Evolutionary conservation across 164 flowering plant species (phyloP).

Genomic region (Tetracentron sinense): DNA sequence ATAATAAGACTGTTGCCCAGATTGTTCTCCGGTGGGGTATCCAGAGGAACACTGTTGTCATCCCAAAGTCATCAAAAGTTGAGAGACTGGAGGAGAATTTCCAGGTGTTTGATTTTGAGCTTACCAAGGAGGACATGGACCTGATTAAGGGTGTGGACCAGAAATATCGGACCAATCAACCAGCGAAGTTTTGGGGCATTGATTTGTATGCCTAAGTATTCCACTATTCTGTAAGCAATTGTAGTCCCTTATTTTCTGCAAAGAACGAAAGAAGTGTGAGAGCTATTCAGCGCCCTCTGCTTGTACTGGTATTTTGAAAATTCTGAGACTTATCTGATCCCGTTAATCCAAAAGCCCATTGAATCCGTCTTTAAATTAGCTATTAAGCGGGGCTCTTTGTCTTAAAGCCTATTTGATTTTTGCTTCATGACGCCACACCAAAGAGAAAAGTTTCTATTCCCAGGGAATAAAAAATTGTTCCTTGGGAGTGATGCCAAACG

Average conservation of each 20-base stretch:
- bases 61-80: slow-evolving; percentile 75
- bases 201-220: slow-evolving; percentile 51
- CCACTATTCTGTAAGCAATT: background rate
- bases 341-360: background rate
- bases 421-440: no score
- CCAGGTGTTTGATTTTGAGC: slow-evolving; percentile 72
- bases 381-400: background rate
- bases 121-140: slow-evolving; percentile 74
- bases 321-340: background rate
- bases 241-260: no score
- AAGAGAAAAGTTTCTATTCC: no score
- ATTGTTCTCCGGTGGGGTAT: slow-evolving; percentile 86
- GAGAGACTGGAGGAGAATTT: slow-evolving; percentile 78
- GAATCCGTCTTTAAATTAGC: background rate
- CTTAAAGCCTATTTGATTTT: background rate
- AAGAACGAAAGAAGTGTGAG: background rate
- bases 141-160: slow-evolving; percentile 53
- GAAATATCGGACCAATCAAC: slow-evolving; percentile 66
- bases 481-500: no score
- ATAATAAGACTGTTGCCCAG: slow-evolving; percentile 72
- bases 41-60: slow-evolving; percentile 72
- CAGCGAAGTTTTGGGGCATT: slow-evolving; percentile 85
- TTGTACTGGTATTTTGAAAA: background rate
- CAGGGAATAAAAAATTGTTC: no score
- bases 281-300: background rate